Evolutionary conservation across 306 rosid genomes (phyloP), one percentile per base, ranked within the genome.

Genomic region (Prinsepia uniflora): DNA sequence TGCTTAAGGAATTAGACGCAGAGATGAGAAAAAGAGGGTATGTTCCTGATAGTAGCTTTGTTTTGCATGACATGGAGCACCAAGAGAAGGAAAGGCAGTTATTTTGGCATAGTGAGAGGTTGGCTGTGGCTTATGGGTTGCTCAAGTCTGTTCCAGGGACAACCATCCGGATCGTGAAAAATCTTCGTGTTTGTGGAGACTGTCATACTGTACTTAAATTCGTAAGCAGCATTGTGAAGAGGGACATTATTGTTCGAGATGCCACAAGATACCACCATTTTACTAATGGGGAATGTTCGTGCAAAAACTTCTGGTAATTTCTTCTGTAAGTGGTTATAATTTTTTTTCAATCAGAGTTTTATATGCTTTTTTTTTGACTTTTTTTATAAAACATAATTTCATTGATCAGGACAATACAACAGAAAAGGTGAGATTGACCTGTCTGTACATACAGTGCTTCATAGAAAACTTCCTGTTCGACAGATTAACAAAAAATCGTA

Each of bases 51-150:
- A 85, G 91, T 44, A 88, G 83, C 78, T 84, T 73, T 41, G 98
- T 92, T 73, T 85, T 90, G 76, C 96, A 88, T 70, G 92, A 86
- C 83, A 83, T 92, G 91, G 96, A 88, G 72, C 81, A 81, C 67
- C 95, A 85, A 60, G 98, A 90, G 77, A 92, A 90, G 83, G 96
- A 92, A 65, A 84, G 80, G 65, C 98, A 85, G 68, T 88, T 90
- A 46, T 90, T 92, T 72, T 90, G 87, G 92, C 98, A 92, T 61
- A 90, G 96, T 72, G 96, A 92, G 86, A 82, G 92, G 80, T 73
- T 88, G 84, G 96, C 96, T 30, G 70, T 92, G 69, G 92, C 96
- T 10, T 90, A 88, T 40, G 98, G 96, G 64, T 85, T 90, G 72
- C 88, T 92, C 24, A 89, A 78, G 85, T 81, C 88, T 65, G 88